Base-by-base conservation (phyloP, 352 stramenopile genomes). In the Phytophthora sp. region DNA sequence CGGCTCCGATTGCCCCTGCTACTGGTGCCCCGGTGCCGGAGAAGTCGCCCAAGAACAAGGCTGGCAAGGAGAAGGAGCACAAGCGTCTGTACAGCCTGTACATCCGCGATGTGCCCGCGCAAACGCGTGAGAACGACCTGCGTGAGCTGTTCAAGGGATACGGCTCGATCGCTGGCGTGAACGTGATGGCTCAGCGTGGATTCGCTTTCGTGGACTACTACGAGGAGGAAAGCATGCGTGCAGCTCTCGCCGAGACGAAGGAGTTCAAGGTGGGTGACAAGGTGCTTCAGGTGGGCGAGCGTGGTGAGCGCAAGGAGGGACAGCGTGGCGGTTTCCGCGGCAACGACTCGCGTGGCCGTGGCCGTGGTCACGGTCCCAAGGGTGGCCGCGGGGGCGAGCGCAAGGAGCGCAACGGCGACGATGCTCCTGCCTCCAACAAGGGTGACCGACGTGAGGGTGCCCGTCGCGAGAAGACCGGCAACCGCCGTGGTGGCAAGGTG, bases 141-240 rank as follows among this genome's bases (percentile, higher is more conserved):
- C 84, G 82, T 37, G 82, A 93, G 38, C 65, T 96, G 41, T 96
- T 96, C 71, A 84, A 88, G 69, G 43, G 64, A 48, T 94, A 88
- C 67, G 87, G 87, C 18, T 54, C 79, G 35, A 91, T 96, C 46
- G 87, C 83, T 26, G 82, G 77, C 59, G 75, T 92, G 37, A 93
- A 72, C 34, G 69, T 94, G 3, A 69, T 85, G 20, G 38, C 53
- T 10, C 51, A 69, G 46, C 87, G 86, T 32, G 80, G 80, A 57
- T 93, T 82, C 48, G 87, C 85, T n/a, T 96, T 94, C 53, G 83
- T 96, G 27, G 87, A 96, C 74, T 96, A 79, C 54, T 75, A 75
- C 32, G 85, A 96, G 41, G 53, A 89, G 55, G 83, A 92, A 49
- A 88, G 79, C 58, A 87, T 93, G 82, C 86, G 83, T 31, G 77